These are phyloP conservation scores for Oryza brachyantha DNA, from an alignment of 176 grass and related monocot genomes.

Conservation along the genomic window DNA sequence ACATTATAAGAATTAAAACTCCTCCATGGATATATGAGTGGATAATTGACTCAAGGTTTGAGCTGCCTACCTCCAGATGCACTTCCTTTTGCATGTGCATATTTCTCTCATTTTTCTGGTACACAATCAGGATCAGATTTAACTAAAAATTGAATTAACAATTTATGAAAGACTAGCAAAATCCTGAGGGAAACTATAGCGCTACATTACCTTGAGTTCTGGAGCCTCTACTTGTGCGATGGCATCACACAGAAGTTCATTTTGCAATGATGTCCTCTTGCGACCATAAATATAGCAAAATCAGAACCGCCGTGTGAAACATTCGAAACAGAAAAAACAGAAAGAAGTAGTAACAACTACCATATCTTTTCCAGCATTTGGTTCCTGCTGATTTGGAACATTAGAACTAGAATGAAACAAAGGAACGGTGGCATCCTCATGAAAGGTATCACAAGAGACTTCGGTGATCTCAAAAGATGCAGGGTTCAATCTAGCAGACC, in stretches of 20 bases:
- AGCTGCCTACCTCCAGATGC: conserved; percentile 33
- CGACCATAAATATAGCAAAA: not conserved
- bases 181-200: conserved; percentile 5
- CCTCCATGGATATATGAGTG: not conserved
- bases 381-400: conserved; percentile 5
- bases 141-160: not conserved
- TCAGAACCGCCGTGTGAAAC: not conserved
- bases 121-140: conserved; percentile 7
- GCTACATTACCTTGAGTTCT: conserved; percentile 21
- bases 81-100: not conserved
- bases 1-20: not conserved
- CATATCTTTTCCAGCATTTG: conserved; percentile 16
- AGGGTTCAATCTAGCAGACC: conserved; percentile 38
- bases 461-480: conserved; percentile 28
- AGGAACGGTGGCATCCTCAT: not conserved
- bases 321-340: not conserved
- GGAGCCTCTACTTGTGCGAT: not conserved
- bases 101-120: conserved; percentile 29
- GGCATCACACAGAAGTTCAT: conserved; percentile 2
- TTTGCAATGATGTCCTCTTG: conserved; percentile 16
- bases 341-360: conserved; percentile 1
- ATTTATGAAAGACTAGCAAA: not conserved
- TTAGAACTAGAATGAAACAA: conserved; percentile 11
- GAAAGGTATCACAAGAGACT: not conserved
- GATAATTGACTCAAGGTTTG: conserved; percentile 18